Base-by-base conservation (phyloP, 1,139 yeast genomes). In the Saccharomyces hybrid region DNA sequence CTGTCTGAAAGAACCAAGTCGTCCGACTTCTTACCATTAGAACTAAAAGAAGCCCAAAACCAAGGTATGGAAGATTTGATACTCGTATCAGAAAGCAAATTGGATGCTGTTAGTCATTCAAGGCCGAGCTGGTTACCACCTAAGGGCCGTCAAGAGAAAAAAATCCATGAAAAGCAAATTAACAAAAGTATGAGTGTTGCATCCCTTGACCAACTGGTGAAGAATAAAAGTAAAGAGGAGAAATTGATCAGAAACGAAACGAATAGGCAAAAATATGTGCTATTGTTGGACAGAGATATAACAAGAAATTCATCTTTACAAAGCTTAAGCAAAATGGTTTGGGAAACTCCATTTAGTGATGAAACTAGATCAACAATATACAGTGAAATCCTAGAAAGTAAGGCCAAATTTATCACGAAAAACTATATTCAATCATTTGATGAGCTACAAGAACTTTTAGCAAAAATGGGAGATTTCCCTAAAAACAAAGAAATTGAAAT, bases 91-190 rank as follows among this genome's bases (percentile, higher is more conserved):
- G 72, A 68, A 38, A 79, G 75, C 60, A 78, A 76, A 62, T 55
- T 75, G 51, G 70, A 74, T 49, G 61, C 65, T 34, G 61, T 74
- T 20, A 66, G 78, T 14, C 73, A 73, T 13, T 73, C 81, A 0
- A 71, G 82, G 53, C 82, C 82, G 2, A 70, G 76, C 50, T 77
- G 81, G 78, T 61, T 78, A 30, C 82, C 82, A 9, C 82, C 82
- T 11, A 78, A 78, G 63, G 69, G 70, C 50, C 59, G 68, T 4
- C 62, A 63, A 2, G 82, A 78, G 58, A 68, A 71, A 38, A 61
- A 63, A 49, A 65, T 68, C 50, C 82, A 78, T 58, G 79, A 76
- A 56, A 66, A 64, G 44, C 77, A 78, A 57, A 75, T 78, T 49
- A 64, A 70, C 34, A 70, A 70, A 56, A 70, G 75, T 48, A 65